Conservation (phyloP, 352 stramenopile genomes). For the Thalassiosira sp. region DNA sequence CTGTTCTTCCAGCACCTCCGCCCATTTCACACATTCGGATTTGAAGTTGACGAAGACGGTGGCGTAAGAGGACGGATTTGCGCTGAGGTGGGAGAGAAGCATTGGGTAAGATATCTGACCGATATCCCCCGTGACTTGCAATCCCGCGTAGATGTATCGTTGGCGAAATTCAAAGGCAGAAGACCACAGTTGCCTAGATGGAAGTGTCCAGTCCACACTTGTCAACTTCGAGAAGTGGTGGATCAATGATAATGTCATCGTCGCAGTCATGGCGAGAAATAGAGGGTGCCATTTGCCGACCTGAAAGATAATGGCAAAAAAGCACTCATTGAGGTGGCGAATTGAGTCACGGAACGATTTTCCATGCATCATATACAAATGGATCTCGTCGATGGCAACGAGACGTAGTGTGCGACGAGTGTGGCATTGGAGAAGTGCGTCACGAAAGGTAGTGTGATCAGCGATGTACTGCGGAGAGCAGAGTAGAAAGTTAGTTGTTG, state of each 20-base stretch:
- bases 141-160: neutral
- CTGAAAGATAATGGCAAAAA: conserved; percentile 11
- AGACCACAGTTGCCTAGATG: neutral
- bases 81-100: no score
- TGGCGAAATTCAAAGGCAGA: neutral
- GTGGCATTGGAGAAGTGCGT: neutral
- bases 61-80: neutral
- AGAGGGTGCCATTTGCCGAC: neutral
- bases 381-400: conserved; percentile 3
- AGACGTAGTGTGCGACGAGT: neutral
- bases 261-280: conserved; percentile 19
- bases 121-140: neutral
- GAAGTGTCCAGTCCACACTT: neutral
- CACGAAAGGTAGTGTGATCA: neutral
- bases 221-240: conserved; percentile 1
- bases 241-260: conserved; percentile 6
- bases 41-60: conserved; percentile 24
- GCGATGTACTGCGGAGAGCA: conserved; percentile 17
- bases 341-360: conserved; percentile 10
- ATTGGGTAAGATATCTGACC: no score
- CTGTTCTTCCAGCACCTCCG: neutral
- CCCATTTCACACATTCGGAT: neutral
- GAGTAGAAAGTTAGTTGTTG: conserved; percentile 9
- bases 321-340: neutral
- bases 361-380: conserved; percentile 1